Conservation (phyloP, 768 basidiomycete genomes). For the Lactarius trivialis region DNA sequence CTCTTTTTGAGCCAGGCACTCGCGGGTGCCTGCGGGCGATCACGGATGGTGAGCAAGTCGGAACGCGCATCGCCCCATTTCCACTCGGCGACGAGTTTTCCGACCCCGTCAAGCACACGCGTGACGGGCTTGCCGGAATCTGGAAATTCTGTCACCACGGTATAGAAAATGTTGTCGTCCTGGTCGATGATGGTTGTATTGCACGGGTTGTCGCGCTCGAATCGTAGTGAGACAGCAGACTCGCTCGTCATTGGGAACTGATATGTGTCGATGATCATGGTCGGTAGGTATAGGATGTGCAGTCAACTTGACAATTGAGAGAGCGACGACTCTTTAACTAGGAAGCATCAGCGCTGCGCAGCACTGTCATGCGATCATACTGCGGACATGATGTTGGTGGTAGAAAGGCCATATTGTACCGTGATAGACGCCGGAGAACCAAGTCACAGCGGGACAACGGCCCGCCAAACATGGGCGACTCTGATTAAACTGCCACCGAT, state of each 20-base stretch:
- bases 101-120: constrained; percentile 12
- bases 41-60: constrained; percentile 21
- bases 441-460: background rate
- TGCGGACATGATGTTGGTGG: background rate
- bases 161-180: constrained; percentile 9
- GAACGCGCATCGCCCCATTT: constrained; percentile 22
- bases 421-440: too few species aligned
- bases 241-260: background rate
- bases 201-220: constrained; percentile 22
- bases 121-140: constrained; percentile 12
- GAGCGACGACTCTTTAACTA: constrained; percentile 4
- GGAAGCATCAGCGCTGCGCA: background rate
- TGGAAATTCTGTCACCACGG: constrained; percentile 19
- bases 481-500: background rate
- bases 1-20: constrained; percentile 23
- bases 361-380: background rate
- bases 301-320: too few species aligned
- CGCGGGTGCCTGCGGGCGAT: constrained; percentile 1
- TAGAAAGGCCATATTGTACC: background rate
- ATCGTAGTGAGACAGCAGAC: background rate
- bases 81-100: constrained; percentile 21
- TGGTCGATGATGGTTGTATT: constrained; percentile 21
- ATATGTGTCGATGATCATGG: background rate
- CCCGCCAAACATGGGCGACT: background rate
- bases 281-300: background rate